phyloP scores from a whole-genome alignment of 1,284 basidiomycete genomes.

The Ceratobasidium sp. region DNA sequence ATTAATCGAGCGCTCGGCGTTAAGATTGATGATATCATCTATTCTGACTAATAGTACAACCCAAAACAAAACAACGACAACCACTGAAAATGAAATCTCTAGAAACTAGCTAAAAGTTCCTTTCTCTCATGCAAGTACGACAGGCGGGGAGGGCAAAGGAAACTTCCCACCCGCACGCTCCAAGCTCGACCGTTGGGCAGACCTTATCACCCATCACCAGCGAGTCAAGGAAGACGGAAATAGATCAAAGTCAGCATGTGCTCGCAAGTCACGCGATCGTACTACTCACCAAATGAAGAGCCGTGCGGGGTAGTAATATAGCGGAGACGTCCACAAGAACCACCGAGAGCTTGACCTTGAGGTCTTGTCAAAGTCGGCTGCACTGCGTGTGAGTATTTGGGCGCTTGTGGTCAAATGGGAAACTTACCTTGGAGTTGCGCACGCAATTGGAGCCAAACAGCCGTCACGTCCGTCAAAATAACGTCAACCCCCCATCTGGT shows the following conservation, averaged over 20 bases:
- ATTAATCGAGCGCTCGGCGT: conserved; percentile 8
- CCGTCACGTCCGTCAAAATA: conserved; percentile 90
- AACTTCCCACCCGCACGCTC: conserved; percentile 45
- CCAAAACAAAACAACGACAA: neutral
- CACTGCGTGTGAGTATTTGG: conserved; percentile 3
- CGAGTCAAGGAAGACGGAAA: conserved; percentile 25
- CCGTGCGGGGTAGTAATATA: conserved; percentile 70
- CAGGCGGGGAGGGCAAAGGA: conserved; percentile 7
- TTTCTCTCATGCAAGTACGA: conserved; percentile 4
- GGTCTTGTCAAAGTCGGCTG: conserved; percentile 46
- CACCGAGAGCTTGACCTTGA: conserved; percentile 58
- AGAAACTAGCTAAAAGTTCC: neutral
- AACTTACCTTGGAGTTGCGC: conserved; percentile 72
- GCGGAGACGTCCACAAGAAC: conserved; percentile 80
- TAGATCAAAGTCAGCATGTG: conserved; percentile 15
- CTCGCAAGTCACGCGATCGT: neutral
- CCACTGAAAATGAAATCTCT: too few species aligned
- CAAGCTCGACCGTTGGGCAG: conserved; percentile 28
- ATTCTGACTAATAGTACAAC: conserved; percentile 30
- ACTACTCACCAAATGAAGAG: conserved; percentile 53
- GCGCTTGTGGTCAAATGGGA: conserved; percentile 28
- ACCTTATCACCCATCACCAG: conserved; percentile 25
- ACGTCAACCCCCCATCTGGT: conserved; percentile 91
- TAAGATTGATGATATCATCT: conserved; percentile 40
- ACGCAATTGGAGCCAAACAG: conserved; percentile 81